phyloP scores from a whole-genome alignment of 352 stramenopile genomes.

The Phytophthora cryptogea region DNA sequence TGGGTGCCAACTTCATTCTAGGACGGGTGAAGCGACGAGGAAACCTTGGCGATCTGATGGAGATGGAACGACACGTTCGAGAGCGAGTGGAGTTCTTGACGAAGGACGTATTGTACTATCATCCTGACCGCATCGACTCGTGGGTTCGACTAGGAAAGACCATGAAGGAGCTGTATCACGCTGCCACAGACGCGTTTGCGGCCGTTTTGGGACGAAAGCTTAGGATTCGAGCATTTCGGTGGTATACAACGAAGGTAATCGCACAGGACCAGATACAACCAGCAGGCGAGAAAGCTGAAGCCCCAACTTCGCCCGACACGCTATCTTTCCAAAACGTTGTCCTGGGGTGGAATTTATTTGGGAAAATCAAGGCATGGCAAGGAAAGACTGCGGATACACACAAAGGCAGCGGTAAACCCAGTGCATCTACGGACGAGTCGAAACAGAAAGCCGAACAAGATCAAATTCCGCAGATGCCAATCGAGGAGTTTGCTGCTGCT shows the following conservation, averaged over 20 bases:
- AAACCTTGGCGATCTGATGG: constrained; percentile 58
- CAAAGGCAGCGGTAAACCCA: constrained; percentile 17
- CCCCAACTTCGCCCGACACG: background rate
- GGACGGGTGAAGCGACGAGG: constrained; percentile 58
- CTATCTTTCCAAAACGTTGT: constrained; percentile 51
- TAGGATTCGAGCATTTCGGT: constrained; percentile 41
- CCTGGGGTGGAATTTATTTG: constrained; percentile 50
- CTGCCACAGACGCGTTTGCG: constrained; percentile 61
- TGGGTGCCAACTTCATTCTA: constrained; percentile 78
- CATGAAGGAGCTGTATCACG: constrained; percentile 74
- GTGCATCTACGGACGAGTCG: constrained; percentile 8
- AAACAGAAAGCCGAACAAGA: constrained; percentile 1
- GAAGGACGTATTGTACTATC: constrained; percentile 67
- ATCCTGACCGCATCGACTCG: constrained; percentile 61
- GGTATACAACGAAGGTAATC: constrained; percentile 32
- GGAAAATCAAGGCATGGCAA: constrained; percentile 63
- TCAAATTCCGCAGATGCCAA: constrained; percentile 21
- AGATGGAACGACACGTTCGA: constrained; percentile 64
- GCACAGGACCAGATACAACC: background rate
- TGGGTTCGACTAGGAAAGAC: constrained; percentile 70
- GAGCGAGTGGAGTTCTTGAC: constrained; percentile 59
- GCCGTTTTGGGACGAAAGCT: constrained; percentile 52
- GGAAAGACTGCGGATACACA: constrained; percentile 20
- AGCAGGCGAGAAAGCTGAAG: background rate
- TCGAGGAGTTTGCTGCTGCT: constrained; percentile 47